These are phyloP conservation scores for Themeda triandra DNA, from an alignment of 176 grass and related monocot genomes.

Conservation along the genomic window DNA sequence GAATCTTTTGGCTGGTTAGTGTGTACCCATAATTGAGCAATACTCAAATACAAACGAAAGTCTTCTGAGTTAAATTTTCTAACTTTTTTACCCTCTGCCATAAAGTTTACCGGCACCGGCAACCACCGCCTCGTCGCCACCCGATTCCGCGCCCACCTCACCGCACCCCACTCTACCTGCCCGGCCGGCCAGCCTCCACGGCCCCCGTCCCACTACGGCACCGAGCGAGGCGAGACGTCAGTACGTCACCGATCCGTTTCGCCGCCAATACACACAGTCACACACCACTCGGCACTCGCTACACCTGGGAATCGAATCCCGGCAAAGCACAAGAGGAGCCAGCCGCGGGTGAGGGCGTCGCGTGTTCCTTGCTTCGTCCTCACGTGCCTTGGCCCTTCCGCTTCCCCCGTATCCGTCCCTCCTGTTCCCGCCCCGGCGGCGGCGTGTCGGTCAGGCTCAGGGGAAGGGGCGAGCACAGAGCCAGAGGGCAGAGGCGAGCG, in stretches of 20 bases:
- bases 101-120: conserved; percentile 9
- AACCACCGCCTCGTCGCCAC: conserved; percentile 32
- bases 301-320: neutral
- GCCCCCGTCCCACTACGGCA: neutral
- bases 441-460: neutral
- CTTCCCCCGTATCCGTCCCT: neutral
- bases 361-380: conserved; percentile 40
- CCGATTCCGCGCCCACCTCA: neutral
- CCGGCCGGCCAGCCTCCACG: neutral
- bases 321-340: neutral
- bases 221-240: too few species aligned
- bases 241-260: neutral
- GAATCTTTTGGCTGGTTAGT: too few species aligned
- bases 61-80: too few species aligned
- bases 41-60: too few species aligned
- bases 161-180: neutral
- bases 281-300: neutral
- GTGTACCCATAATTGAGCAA: too few species aligned
- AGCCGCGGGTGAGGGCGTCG: conserved; percentile 10
- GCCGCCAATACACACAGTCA: neutral
- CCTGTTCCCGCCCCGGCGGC: neutral
- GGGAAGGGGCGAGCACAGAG: neutral
- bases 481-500: neutral
- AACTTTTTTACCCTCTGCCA: too few species aligned
- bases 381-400: neutral